Base-by-base conservation (phyloP, 2,329 filamentous ascomycete species). In the Phaeoacremonium minimum region DNA sequence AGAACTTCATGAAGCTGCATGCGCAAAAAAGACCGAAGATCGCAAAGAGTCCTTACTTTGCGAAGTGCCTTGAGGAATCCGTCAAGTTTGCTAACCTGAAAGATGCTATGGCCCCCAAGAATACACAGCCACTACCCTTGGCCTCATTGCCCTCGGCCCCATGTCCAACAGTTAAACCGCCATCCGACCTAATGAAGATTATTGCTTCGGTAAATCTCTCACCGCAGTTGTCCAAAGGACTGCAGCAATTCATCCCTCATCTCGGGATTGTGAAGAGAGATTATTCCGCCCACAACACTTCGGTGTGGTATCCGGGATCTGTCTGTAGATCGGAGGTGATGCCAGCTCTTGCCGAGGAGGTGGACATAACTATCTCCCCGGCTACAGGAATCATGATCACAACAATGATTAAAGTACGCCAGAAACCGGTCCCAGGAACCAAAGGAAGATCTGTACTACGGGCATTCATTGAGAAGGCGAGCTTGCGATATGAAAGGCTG, bases 291-390 rank as follows among this genome's bases (percentile, higher is more conserved):
- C 43, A 51, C 38, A 46, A 48, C 28, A 44, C 45, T 2, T 39
- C 37, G 6, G 30, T 32, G 16, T 52, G 45, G 51, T 15, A 34
- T 7, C 44, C 45, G 7, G 49, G 49, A n/a, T 46, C 44, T 1
- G 41, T 48, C 28, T 31, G 30, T 4, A 38, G 37, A 5, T 40
- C 43, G 3, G 44, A 43, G 16, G 19, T 60, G 4, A 41, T 49
- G 4, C 69, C 65, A 1, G 45, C 60, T 0, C 55, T 73, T 2
- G 59, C 61, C 1, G 60, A 66, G 6, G 84, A 88, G 54, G 83
- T 86, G 4, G 89, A 95, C 48, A 58, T 95, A 4, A 74, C 84
- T 1, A 49, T 90, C 5, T 86, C 86, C 0, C 79, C 86, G 0
- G 69, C 66, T 0, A 78, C 75, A 0, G 88, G 85, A 0, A 62